Evolutionary conservation across 192 early-diverging fungal genomes (phyloP), one percentile per base, ranked within the genome.

Genomic region (Lobosporangium transversale): DNA sequence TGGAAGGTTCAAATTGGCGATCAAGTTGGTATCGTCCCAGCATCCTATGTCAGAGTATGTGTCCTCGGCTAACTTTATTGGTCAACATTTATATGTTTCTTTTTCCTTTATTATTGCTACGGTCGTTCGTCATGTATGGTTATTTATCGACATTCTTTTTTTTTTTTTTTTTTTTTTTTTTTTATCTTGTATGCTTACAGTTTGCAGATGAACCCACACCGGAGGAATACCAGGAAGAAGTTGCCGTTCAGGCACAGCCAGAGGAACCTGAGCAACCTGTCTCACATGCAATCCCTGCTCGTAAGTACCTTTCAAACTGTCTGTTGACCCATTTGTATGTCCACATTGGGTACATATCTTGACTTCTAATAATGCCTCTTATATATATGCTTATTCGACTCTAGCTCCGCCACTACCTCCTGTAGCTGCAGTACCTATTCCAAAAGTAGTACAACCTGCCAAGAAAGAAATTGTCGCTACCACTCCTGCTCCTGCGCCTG

Each of bases 21-120:
- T 12, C 81, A 83, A 15, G 81, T 86, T 63, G 97, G 97, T 10
- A 87, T 99, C 33, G 92, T 96, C 3, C 97, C 97, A 4, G 88
- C 92, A 12, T 83, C 88, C 4, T 98, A 97, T 66, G 61, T 98
- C 10, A 87, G 88, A 49, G 81, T 80, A 73, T 56, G 78, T 57
- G 1, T 36, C 11, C 18, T n/a, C 20, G 9, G 4, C 18, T 43
- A 2, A 21, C 11, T 20, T 7, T 12, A 12, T 17, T 42, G 40
- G 21, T 45, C 44, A 45, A 14, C 15, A 5, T 53, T 23, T 30
- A 53, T 30, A 6, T 35, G 10, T 17, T 15, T 24, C 23, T 21
- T n/a, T n/a, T n/a, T n/a, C n/a, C n/a, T n/a, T n/a, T n/a, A n/a
- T n/a, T n/a, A n/a, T n/a, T n/a, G n/a, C n/a, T n/a, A n/a, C n/a